Evolutionary conservation across 257 asterid species (phyloP), one percentile per base, ranked within the genome.

Genomic region (Gentiana macrophylla): DNA sequence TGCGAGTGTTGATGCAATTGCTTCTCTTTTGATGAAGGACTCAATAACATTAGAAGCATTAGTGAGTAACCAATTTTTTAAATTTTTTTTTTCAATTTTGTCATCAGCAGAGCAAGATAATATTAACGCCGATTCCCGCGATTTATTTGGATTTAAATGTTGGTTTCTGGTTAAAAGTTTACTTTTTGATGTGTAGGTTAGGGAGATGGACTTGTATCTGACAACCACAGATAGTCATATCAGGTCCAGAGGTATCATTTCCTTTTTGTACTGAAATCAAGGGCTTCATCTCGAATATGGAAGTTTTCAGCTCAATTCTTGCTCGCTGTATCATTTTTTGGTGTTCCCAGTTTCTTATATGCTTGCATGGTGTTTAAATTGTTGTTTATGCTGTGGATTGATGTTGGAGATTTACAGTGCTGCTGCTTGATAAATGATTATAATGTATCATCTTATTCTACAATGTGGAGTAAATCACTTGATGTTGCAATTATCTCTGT

Each of bases 171-270:
- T 37, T 52, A 44, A 33, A 6, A 8, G 38, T 32, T 45, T 37
- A 6, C 36, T 65, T 33, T 37, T 10, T 3, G 46, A n/a, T 61
- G 15, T 61, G 63, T 56, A 90, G 97, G 96, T 86, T 68, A 76
- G 67, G 80, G 98, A 82, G 68, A 84, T 90, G 98, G 94, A 77
- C 67, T 80, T 86, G 89, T 86, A 90, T 76, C 78, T 90, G 87
- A 90, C 96, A 35, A 82, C 94, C 59, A 77, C 94, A 5, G 96
- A 86, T 62, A 73, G 60, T 71, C 77, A 65, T 66, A 71, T 80
- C 65, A 96, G 96, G 38, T 70, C 89, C 2, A 82, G 94, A 80
- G 98, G 98, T 90, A 77, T 2, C 33, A 49, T 8, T 13, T 52
- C 38, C 12, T 3, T 12, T 15, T 50, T 15, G 49, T 38, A 37